Conservation (phyloP, 169 alveolate species). For the Neospora caninum region DNA sequence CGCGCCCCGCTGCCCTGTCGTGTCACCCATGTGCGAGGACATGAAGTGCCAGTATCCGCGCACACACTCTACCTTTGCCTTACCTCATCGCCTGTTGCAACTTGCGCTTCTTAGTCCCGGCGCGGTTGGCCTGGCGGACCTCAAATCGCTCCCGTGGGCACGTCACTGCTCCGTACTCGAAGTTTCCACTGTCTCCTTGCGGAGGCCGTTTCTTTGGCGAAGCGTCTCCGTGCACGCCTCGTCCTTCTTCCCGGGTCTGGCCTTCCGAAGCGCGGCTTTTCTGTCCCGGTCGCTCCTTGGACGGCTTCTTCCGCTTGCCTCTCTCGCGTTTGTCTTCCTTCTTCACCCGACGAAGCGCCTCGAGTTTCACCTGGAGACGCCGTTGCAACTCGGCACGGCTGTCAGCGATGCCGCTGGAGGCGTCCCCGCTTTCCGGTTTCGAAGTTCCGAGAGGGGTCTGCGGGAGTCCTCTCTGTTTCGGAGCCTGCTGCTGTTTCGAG, state of each 20-base stretch:
- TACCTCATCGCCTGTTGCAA: constrained; percentile 9
- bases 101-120: constrained; percentile 7
- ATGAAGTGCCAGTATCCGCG: no score
- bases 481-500: background rate
- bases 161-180: constrained; percentile 12
- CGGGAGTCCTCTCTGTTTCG: background rate
- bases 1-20: no score
- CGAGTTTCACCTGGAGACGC: constrained; percentile 53
- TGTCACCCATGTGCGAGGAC: no score
- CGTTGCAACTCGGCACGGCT: constrained; percentile 32
- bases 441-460: background rate
- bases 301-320: background rate
- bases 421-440: background rate
- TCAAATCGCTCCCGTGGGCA: background rate
- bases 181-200: background rate
- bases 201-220: background rate
- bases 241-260: background rate
- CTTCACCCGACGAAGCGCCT: constrained; percentile 15
- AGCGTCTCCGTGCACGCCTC: background rate
- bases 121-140: background rate
- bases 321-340: background rate
- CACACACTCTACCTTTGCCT: background rate
- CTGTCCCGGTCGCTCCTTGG: background rate
- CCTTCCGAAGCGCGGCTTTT: background rate
- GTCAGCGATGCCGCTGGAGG: background rate